phyloP scores from a whole-genome alignment of 2,329 filamentous ascomycete species.

The Aspergillus niger region DNA sequence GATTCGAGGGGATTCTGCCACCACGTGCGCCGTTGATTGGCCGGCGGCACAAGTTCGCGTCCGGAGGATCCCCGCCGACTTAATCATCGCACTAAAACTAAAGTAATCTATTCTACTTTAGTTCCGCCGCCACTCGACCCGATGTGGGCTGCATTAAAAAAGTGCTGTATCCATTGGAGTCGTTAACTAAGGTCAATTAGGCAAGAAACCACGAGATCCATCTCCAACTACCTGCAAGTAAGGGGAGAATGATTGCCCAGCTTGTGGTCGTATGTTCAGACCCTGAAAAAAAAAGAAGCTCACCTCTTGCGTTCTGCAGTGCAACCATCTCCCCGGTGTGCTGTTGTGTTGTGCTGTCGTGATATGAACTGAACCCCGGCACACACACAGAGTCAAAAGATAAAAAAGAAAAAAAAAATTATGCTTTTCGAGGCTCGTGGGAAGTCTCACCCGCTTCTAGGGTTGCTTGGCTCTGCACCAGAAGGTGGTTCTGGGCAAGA shows the following conservation, averaged over 20 bases:
- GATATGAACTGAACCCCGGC: too few species aligned
- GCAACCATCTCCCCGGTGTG: too few species aligned
- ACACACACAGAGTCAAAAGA: too few species aligned
- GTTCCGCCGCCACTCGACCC: conserved; percentile 13
- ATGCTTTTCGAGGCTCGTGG: background rate
- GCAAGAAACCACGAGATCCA: conserved; percentile 12
- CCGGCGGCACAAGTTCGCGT: conserved; percentile 12
- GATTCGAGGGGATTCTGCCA: conserved; percentile 32
- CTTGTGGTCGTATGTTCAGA: too few species aligned
- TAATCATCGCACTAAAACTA: conserved; percentile 9
- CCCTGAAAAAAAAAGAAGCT: too few species aligned
- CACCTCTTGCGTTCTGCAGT: too few species aligned
- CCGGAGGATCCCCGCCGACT: conserved; percentile 1
- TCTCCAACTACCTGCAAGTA: background rate
- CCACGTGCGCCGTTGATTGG: conserved; percentile 38
- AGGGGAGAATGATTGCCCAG: background rate
- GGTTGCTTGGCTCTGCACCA: background rate
- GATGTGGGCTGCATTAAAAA: background rate
- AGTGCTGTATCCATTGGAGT: background rate
- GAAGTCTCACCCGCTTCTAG: conserved; percentile 3
- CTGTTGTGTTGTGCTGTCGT: too few species aligned
- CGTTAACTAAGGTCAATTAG: background rate
- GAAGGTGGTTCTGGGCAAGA: background rate
- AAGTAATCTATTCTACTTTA: background rate
- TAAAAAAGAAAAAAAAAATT: background rate